A percentile compares a stretch with the other conserved stretches of the same genome.
Conservation (phyloP, 345 rosid genomes). For the Corchorus capsularis region DNA sequence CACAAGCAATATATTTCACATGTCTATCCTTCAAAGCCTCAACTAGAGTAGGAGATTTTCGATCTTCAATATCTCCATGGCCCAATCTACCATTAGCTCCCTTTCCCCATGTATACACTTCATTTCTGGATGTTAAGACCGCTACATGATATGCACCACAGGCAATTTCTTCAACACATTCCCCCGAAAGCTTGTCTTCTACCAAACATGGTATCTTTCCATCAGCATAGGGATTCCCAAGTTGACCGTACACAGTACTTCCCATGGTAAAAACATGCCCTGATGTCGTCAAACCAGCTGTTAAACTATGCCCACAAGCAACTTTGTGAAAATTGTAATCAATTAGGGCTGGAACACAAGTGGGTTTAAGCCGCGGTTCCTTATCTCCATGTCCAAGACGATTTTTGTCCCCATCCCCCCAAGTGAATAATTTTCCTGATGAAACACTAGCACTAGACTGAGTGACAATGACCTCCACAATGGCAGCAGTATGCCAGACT, state of each 20-base stretch:
- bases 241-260: conserved; percentile 93
- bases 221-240: conserved; percentile 79
- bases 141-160: conserved; percentile 91
- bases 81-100: conserved; percentile 99
- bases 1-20: conserved; percentile 81
- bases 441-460: conserved; percentile 71
- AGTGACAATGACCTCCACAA: conserved; percentile 86
- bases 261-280: conserved; percentile 91
- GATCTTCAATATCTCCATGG: conserved; percentile 89
- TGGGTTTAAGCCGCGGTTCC: conserved; percentile 85
- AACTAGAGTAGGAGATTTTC: conserved; percentile 72
- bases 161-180: conserved; percentile 81
- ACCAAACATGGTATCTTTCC: conserved; percentile 79
- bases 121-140: conserved; percentile 76
- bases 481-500: conserved; percentile 98
- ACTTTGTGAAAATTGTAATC: conserved; percentile 78
- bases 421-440: conserved; percentile 90
- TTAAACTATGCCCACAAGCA: conserved; percentile 93
- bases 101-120: conserved; percentile 94
- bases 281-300: conserved; percentile 81
- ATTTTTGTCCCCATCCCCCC: conserved; percentile 98
- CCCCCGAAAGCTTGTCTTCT: conserved; percentile 65
- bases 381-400: conserved; percentile 98
- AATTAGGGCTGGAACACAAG: conserved; percentile 85
- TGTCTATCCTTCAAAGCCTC: conserved; percentile 89